Base-by-base conservation (phyloP, 2,329 filamentous ascomycete genomes). In the Fusarium stilboides region DNA sequence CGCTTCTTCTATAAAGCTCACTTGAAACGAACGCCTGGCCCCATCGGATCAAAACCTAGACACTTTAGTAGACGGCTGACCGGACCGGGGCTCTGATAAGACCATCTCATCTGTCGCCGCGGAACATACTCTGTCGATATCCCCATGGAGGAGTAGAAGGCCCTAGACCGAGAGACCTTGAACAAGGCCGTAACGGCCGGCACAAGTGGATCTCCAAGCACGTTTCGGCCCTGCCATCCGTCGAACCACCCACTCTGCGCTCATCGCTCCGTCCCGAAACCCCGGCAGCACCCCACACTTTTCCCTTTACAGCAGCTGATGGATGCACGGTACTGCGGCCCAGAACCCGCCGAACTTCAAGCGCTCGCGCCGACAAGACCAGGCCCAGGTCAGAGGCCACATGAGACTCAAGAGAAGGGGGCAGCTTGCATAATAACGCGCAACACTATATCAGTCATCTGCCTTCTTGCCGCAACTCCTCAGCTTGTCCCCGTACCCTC, bases 181-280 rank as follows among this genome's bases (percentile, higher is more conserved):
- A 57, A 44, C 37, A 56, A 57, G 64, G 51, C 47, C 54, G 54
- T 49, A 56, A 64, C 57, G 49, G 49, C 52, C 47, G 51, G 47
- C 57, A 28, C 34, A 45, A 55, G 72, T 74, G 72, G 73, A 71
- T 68, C 73, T 71, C 26, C 22, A 57, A 58, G 56, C 67, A 69
- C 49, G 40, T 65, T 68, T 74, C 73, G 73, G 73, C 65, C 73
- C 73, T 75, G 61, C 58, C 73, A 75, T 75, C 73, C 73, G 73
- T 57, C 62, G 50, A 58, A 64, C 53, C 65, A 62, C 62, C 58
- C 57, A 62, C 60, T 73, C 52, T 57, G 53, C 37, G 55, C 45
- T 57, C 49, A 59, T 59, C 49, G 50, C 51, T 71, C 72, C 73
- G 73, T 71, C 73, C 73, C 73, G 73, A 75, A 73, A 70, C 69